Evolutionary conservation across 345 rosid species (phyloP).

Genomic region (Litchi chinensis): DNA sequence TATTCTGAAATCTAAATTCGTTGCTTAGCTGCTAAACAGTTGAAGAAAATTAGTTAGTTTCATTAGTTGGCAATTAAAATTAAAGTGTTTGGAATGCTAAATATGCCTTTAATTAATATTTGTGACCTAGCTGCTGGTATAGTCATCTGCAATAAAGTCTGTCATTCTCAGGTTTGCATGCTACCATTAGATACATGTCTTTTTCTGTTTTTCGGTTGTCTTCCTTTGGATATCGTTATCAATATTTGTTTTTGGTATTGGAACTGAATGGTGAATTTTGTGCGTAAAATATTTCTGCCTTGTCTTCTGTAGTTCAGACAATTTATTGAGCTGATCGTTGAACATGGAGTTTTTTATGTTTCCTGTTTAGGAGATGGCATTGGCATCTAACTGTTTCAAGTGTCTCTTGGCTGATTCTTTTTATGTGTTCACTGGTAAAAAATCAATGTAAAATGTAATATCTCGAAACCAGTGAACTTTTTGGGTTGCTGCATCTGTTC

Average conservation of each 20-base stretch:
- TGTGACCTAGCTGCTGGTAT: too few relatives aligned
- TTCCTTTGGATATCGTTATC: too few relatives aligned
- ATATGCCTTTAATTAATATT: too few relatives aligned
- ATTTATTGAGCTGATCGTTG: neutral
- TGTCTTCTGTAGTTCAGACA: neutral
- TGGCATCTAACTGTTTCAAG: neutral
- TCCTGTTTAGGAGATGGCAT: neutral
- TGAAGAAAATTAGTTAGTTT: neutral
- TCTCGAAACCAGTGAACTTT: neutral
- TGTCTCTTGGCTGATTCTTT: neutral
- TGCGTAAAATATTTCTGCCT: neutral
- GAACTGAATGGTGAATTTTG: neutral
- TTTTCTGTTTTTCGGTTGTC: too few relatives aligned
- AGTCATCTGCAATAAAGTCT: too few relatives aligned
- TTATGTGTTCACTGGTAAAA: neutral
- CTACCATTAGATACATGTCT: too few relatives aligned
- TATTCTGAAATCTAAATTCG: too few relatives aligned
- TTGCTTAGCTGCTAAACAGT: too few relatives aligned
- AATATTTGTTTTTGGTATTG: too few relatives aligned
- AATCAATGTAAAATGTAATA: neutral
- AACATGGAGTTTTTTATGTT: neutral
- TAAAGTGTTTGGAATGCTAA: too few relatives aligned
- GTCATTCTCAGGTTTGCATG: too few relatives aligned
- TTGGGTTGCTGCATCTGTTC: neutral
- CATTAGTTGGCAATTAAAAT: neutral